Evolutionary conservation across 169 alveolate genomes (phyloP).

Genomic region (Plasmodium relictum): DNA sequence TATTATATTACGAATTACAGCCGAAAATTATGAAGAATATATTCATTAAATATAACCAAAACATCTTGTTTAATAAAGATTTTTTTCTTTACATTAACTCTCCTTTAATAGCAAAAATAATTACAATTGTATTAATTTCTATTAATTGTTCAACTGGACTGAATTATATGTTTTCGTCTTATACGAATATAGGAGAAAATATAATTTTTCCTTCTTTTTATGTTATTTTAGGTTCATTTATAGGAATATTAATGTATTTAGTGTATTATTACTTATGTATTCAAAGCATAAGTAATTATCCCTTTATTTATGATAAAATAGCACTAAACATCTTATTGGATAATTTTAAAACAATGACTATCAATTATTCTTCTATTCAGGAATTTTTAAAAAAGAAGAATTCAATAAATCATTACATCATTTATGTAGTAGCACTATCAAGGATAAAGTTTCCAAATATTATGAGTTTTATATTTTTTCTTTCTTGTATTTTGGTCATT

Average conservation of each 20-base stretch:
- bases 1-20: constrained; percentile 6
- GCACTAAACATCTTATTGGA: background rate
- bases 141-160: constrained; percentile 74
- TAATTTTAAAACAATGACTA: background rate
- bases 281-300: background rate
- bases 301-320: background rate
- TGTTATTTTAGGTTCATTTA: constrained; percentile 38
- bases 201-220: constrained; percentile 11
- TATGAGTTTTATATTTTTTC: constrained; percentile 39
- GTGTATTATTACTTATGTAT: constrained; percentile 55
- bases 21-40: background rate
- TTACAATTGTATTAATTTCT: constrained; percentile 37
- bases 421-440: constrained; percentile 43
- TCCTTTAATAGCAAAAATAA: constrained; percentile 21
- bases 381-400: no score
- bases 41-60: background rate
- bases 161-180: constrained; percentile 69
- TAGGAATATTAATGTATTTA: constrained; percentile 15
- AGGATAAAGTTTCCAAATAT: constrained; percentile 46
- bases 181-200: constrained; percentile 68
- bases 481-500: constrained; percentile 28
- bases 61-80: constrained; percentile 29
- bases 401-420: constrained; percentile 6
- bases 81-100: constrained; percentile 45
- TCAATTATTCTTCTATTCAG: constrained; percentile 9